Base-by-base conservation (phyloP, 2,329 filamentous ascomycete genomes). In the Cryphonectria nitschkei region DNA sequence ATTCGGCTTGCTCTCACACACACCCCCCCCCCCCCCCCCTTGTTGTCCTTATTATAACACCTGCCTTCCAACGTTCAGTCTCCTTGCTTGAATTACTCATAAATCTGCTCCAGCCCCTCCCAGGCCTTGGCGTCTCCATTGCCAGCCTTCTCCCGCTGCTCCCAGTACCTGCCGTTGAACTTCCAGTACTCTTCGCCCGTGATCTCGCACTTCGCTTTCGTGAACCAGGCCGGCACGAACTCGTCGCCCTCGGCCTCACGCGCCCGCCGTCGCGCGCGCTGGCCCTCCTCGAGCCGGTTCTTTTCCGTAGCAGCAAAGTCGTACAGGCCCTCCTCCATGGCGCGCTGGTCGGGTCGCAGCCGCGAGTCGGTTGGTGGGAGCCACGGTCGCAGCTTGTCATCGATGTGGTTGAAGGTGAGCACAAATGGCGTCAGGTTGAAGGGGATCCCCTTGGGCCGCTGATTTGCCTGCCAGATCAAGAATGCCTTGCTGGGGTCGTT, bases 301-400 rank as follows among this genome's bases (percentile, higher is more conserved):
- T 99, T 99, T 84, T 99, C 96, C 6, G 88, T 89, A 0, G 95
- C 96, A 1, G 96, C 96, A 72, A 96, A 86, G 77, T 98, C 95
- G 78, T 99, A 99, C 81, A 95, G 89, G n/a, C 95, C 96, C 73
- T 98, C 95, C 80, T 99, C 96, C 96, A 99, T 99, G 1, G 96
- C 96, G 14, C 96, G 88, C 83, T 99, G 96, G 80, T 99, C 96
- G 0, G 96, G 95, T 41, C 96, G 88, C 43, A 97, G 85, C n/a
- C 96, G 88, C 1, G 95, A 97, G 80, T 99, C 96, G 0, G 96
- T 99, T 0, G 96, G 96, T 52, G 96, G 93, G 22, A 99, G 83
- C 82, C 92, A 89, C 5, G 91, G 88, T 67, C 83, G 84, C 26
- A 99, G 86, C n/a, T 88, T 85, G n/a, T 97, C 93, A 68, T 95